A percentile compares a stretch with the other conserved stretches of the same genome.
phyloP scores from a whole-genome alignment of 2,329 filamentous ascomycete genomes.

The Fusarium subglutinans region DNA sequence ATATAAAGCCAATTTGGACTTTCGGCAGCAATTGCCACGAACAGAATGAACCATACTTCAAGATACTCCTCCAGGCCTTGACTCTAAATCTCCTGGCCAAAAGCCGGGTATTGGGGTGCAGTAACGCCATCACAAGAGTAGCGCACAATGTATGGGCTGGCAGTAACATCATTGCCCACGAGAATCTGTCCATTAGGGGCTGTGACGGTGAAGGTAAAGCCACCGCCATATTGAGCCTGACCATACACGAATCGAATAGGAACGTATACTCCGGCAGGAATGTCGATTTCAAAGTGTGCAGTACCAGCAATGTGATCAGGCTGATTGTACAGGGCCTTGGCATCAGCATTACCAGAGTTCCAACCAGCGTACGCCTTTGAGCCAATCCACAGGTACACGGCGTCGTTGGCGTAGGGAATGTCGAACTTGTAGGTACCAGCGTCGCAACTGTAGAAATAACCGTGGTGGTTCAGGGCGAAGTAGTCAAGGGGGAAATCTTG shows the following conservation, averaged over 20 bases:
- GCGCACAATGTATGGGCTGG: neutral
- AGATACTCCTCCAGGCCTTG: neutral
- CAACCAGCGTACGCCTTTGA: neutral
- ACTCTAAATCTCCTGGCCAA: neutral
- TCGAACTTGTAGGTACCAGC: constrained; percentile 4
- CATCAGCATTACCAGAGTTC: neutral
- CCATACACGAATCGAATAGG: neutral
- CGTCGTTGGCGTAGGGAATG: constrained; percentile 6
- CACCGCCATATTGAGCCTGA: neutral
- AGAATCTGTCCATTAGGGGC: neutral
- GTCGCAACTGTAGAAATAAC: neutral
- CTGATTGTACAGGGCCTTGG: constrained; percentile 1
- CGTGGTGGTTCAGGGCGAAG: constrained; percentile 9
- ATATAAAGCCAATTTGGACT: neutral
- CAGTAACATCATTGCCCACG: rapidly evolving
- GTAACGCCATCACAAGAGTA: neutral
- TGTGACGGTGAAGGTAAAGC: neutral
- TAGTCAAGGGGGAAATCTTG: rapidly evolving
- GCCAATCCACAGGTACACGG: neutral
- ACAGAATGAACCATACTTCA: neutral
- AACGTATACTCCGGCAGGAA: neutral
- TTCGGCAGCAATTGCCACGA: neutral
- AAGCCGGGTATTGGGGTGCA: rapidly evolving
- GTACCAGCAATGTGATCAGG: neutral
- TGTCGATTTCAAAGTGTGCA: rapidly evolving